These are phyloP conservation scores for Lichtheimia ornata DNA, from an alignment of 371 early-diverging fungal genomes.

Conservation along the genomic window DNA sequence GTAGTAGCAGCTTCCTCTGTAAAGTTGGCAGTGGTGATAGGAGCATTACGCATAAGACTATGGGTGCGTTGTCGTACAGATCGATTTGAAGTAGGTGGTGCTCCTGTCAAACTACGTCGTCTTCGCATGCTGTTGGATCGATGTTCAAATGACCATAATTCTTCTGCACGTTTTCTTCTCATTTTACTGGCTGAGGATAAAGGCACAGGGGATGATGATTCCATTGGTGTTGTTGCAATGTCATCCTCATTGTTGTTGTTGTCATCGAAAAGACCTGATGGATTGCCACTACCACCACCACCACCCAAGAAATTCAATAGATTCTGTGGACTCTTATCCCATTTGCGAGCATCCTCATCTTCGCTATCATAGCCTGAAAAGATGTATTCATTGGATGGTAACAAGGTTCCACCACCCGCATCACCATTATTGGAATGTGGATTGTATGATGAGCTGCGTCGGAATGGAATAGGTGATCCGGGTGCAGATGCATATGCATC, in stretches of 20 bases:
- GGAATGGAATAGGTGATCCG: constrained; percentile 43
- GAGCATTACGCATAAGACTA: constrained; percentile 43
- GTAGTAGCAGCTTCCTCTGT: not conserved
- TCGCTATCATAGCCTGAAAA: constrained; percentile 65
- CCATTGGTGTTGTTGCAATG: not conserved
- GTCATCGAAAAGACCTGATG: constrained; percentile 7
- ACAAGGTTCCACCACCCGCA: constrained; percentile 21
- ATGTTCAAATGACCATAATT: constrained; percentile 16
- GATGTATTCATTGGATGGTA: constrained; percentile 55
- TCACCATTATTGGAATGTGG: constrained; percentile 17
- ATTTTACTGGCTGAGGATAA: constrained; percentile 5
- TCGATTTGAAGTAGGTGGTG: constrained; percentile 6
- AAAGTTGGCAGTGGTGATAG: constrained; percentile 22
- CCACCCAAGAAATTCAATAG: constrained; percentile 39
- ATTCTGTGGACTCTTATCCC: constrained; percentile 39
- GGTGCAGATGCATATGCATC: constrained; percentile 21
- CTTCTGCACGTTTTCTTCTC: constrained; percentile 14
- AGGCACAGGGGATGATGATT: not conserved
- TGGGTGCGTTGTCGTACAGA: constrained; percentile 33
- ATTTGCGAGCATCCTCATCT: constrained; percentile 48
- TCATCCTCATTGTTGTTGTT: constrained; percentile 11
- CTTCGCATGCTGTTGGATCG: constrained; percentile 19
- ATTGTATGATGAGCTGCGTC: constrained; percentile 33
- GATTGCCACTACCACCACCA: constrained; percentile 12
- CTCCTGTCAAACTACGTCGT: constrained; percentile 16